phyloP scores from a whole-genome alignment of 441 rosid genomes.

The Gossypium laxum region DNA sequence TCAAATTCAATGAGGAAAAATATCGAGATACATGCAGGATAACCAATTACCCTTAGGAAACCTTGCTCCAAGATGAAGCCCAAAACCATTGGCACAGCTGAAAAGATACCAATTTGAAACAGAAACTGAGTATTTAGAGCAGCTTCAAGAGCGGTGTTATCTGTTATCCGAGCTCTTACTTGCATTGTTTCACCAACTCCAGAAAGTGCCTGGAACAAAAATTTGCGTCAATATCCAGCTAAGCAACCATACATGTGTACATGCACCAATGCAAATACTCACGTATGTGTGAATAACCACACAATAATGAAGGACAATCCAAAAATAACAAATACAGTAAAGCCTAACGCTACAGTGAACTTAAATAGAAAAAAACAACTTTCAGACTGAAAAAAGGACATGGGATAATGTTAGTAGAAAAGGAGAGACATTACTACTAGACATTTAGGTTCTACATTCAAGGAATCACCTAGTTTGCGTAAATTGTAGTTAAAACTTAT shows the following conservation, averaged over 20 bases:
- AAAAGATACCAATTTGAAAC: constrained; percentile 84
- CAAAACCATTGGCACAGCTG: constrained; percentile 96
- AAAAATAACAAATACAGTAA: neutral
- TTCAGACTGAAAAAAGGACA: neutral
- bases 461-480: neutral
- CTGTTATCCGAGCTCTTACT: constrained; percentile 41
- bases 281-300: neutral
- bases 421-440: neutral
- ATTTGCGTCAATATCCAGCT: neutral
- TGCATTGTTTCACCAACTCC: constrained; percentile 76
- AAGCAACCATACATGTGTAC: neutral
- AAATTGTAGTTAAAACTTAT: neutral
- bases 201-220: constrained; percentile 67
- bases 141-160: constrained; percentile 64
- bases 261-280: neutral
- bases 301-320: neutral
- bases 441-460: neutral
- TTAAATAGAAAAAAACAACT: neutral
- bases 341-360: neutral
- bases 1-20: neutral
- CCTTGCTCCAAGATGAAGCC: constrained; percentile 85
- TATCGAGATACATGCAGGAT: neutral
- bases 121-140: constrained; percentile 93
- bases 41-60: constrained; percentile 57
- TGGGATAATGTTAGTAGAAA: neutral